These are phyloP conservation scores for Endothia cerciana DNA, from an alignment of 2,329 filamentous ascomycete species.

Conservation along the genomic window DNA sequence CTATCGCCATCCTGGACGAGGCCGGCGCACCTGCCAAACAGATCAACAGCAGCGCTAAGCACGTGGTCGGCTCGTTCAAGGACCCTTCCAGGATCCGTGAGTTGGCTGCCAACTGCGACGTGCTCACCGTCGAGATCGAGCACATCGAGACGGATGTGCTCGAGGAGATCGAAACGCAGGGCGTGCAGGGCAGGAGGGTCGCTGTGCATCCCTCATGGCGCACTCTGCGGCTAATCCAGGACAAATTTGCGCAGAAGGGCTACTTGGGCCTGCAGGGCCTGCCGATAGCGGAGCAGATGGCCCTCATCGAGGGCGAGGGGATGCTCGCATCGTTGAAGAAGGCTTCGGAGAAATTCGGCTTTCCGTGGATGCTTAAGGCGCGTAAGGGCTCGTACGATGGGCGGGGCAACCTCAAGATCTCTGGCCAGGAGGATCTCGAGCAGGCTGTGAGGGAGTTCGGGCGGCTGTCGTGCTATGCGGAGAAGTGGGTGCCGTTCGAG, in stretches of 20 bases:
- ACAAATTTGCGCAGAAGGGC: slow-evolving; percentile 90
- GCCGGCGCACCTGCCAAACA: slow-evolving; percentile 82
- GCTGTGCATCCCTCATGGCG: slow-evolving; percentile 81
- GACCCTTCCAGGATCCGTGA: slow-evolving; percentile 77
- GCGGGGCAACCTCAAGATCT: slow-evolving; percentile 65
- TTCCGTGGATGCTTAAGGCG: slow-evolving; percentile 91
- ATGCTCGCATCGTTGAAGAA: slow-evolving; percentile 64
- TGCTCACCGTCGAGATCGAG: slow-evolving; percentile 93
- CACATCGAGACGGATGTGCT: slow-evolving; percentile 90
- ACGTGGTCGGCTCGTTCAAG: slow-evolving; percentile 88
- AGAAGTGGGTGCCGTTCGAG: slow-evolving; percentile 85
- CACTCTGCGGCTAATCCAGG: slow-evolving; percentile 86
- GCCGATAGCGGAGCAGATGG: slow-evolving; percentile 71
- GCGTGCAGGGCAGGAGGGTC: slow-evolving; percentile 61
- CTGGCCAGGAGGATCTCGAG: slow-evolving; percentile 51
- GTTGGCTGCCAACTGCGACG: slow-evolving; percentile 76
- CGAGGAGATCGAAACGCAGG: slow-evolving; percentile 74
- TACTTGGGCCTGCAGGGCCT: slow-evolving; percentile 72
- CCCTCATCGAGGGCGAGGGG: slow-evolving; percentile 59
- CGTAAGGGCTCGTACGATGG: slow-evolving; percentile 92
- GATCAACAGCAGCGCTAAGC: slow-evolving; percentile 73
- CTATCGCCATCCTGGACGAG: slow-evolving; percentile 78
- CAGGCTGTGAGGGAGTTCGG: slow-evolving; percentile 72
- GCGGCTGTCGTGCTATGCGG: slow-evolving; percentile 77
- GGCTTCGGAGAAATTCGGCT: slow-evolving; percentile 69